Percentiles rank a stretch among this genome's conserved stretches.
Conservation (phyloP, 345 rosid genomes). For the Acer yangbiense region DNA sequence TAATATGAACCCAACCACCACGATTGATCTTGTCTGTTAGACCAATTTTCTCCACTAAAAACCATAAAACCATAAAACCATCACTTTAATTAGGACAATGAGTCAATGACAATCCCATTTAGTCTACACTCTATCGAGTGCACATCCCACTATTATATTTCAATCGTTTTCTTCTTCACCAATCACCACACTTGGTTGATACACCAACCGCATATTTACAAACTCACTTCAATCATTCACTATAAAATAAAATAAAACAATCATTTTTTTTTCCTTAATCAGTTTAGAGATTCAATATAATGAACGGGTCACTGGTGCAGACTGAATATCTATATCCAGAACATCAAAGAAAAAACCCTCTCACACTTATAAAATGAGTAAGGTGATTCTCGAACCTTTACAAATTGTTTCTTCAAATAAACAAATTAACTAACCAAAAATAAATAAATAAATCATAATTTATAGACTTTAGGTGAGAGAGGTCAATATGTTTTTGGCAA, state of each 20-base stretch:
- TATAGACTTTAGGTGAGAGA: constrained; percentile 12
- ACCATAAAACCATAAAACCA: not conserved
- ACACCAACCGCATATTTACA: not conserved
- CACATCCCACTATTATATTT: not conserved
- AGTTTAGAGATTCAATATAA: too few relatives aligned
- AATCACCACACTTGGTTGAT: not conserved
- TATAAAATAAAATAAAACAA: too few relatives aligned
- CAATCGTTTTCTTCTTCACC: not conserved
- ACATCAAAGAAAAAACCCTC: too few relatives aligned
- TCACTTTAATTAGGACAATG: not conserved
- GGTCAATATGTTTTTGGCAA: constrained; percentile 36
- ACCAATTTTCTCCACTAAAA: not conserved
- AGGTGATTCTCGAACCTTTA: too few relatives aligned
- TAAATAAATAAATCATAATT: not conserved
- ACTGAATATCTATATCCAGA: too few relatives aligned
- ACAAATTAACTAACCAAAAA: not conserved
- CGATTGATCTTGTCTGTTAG: not conserved
- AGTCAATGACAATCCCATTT: not conserved
- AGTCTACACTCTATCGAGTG: not conserved
- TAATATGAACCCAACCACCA: not conserved
- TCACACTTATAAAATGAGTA: too few relatives aligned
- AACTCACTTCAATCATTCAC: not conserved
- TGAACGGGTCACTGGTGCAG: too few relatives aligned
- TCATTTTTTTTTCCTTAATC: not conserved
- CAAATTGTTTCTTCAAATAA: too few relatives aligned